Base-by-base conservation (phyloP, 2,329 filamentous ascomycete species). In the Talaromyces sp. region DNA sequence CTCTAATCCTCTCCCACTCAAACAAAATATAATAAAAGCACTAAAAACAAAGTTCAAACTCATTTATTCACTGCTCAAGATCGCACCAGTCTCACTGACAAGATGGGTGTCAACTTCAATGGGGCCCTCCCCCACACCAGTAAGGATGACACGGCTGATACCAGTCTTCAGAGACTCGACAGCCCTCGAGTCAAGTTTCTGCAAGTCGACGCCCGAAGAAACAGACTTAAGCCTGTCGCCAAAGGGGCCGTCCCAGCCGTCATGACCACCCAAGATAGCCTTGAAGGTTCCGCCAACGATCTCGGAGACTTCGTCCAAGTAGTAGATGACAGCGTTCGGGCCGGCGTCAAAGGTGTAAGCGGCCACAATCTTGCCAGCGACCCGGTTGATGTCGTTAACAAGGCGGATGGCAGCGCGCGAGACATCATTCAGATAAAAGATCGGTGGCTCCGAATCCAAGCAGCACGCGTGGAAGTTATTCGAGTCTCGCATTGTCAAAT, bases 331-430 rank as follows among this genome's bases (percentile, higher is more conserved):
- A 46, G 92, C 92, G 77, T 99, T 99, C 58, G 94, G 94, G 57
- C 94, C 94, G 0, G 94, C 94, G 72, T 99, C 94, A 70, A 97
- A 99, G 0, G 94, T 99, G 76, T 99, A 99, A 3, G 94, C 94
- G 3, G 91, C 92, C 19, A 97, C 83, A 0, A 85, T 87, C 77
- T 86, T 88, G 58, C 91, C 92, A 4, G 89, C 91, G 26, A 83
- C 83, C 58, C 82, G 82, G 72, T 99, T 99, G 78, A 97, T 90
- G 67, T 87, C 84, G 79, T 99, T 92, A 31, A 97, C 92, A 17
- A 91, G 87, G 57, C 91, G 84, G 62, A 99, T 91, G 6, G 93
- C 92, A 1, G 93, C 91, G 41, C 89, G 83, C 21, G 89, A 93
- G 17, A 93, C 88, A 73, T 99, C 94, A 77, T 97, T 99, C 83